A percentile compares a stretch with the other conserved stretches of the same genome.
Conservation (phyloP, 2,329 filamentous ascomycete genomes). For the Scolecobasidium constrictum region DNA sequence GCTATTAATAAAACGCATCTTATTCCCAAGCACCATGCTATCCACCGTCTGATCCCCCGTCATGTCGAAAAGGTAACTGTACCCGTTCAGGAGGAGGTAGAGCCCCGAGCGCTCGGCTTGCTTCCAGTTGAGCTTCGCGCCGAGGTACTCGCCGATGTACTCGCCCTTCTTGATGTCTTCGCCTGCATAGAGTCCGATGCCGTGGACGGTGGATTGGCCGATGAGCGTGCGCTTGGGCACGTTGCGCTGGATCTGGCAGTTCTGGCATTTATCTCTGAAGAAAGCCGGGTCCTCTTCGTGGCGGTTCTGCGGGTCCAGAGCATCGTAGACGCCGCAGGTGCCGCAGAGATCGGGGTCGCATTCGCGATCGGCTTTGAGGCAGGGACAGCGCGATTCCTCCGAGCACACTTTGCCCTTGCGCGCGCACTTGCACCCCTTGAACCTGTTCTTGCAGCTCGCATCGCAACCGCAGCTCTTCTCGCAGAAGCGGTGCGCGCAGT, state of each 20-base stretch:
- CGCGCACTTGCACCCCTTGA: conserved; percentile 30
- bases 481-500: conserved; percentile 53
- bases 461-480: conserved; percentile 64
- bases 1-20: conserved; percentile 71
- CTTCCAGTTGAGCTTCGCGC: conserved; percentile 60
- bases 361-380: conserved; percentile 61
- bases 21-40: conserved; percentile 65
- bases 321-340: conserved; percentile 56
- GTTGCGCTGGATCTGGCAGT: conserved; percentile 60
- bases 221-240: conserved; percentile 54
- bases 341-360: conserved; percentile 69
- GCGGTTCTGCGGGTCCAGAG: conserved; percentile 58
- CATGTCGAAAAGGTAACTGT: conserved; percentile 29
- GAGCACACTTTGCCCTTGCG: conserved; percentile 33
- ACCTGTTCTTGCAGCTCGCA: conserved; percentile 42
- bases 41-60: conserved; percentile 46
- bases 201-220: conserved; percentile 60
- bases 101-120: conserved; percentile 61
- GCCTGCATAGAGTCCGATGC: conserved; percentile 65
- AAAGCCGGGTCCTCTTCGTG: not conserved
- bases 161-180: conserved; percentile 56
- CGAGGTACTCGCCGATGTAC: conserved; percentile 74
- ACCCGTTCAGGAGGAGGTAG: conserved; percentile 48
- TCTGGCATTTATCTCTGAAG: conserved; percentile 50
- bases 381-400: conserved; percentile 48